These are phyloP conservation scores for Quercus cerris DNA, from an alignment of 306 rosid genomes.

Conservation along the genomic window DNA sequence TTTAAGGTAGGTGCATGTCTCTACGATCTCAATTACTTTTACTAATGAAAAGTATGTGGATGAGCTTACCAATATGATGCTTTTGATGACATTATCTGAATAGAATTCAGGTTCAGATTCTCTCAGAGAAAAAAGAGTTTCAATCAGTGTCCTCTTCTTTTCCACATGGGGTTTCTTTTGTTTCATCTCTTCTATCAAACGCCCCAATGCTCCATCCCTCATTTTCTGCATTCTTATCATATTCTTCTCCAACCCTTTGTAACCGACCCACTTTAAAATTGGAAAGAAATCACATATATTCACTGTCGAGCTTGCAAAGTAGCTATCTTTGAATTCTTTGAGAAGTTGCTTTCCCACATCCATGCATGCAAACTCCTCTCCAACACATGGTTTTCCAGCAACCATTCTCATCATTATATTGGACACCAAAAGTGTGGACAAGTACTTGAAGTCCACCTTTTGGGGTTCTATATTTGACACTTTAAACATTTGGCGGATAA, in stretches of 20 bases:
- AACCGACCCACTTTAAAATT: constrained; percentile 23
- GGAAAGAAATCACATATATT: constrained; percentile 35
- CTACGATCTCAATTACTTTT: no score
- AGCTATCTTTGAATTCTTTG: constrained; percentile 10
- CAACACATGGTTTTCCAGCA: constrained; percentile 33
- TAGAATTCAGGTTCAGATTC: constrained; percentile 10
- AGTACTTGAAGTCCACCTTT: not conserved
- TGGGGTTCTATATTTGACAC: not conserved
- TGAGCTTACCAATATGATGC: constrained; percentile 8
- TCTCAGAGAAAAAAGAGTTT: constrained; percentile 1
- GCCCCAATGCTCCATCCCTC: constrained; percentile 7
- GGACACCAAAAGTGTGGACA: constrained; percentile 5
- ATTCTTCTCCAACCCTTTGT: constrained; percentile 20
- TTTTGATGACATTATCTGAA: constrained; percentile 17
- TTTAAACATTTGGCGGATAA: constrained; percentile 11
- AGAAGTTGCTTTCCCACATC: constrained; percentile 20
- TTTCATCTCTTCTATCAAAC: constrained; percentile 10
- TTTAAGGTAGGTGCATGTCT: no score
- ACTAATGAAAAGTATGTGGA: not conserved
- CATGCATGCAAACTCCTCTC: constrained; percentile 2
- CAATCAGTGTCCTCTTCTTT: not conserved
- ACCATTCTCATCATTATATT: constrained; percentile 29
- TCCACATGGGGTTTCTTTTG: constrained; percentile 1
- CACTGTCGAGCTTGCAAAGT: not conserved
- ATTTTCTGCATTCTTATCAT: constrained; percentile 24